Conservation (phyloP, 2,329 filamentous ascomycete species). For the Calonectria fujianensis region DNA sequence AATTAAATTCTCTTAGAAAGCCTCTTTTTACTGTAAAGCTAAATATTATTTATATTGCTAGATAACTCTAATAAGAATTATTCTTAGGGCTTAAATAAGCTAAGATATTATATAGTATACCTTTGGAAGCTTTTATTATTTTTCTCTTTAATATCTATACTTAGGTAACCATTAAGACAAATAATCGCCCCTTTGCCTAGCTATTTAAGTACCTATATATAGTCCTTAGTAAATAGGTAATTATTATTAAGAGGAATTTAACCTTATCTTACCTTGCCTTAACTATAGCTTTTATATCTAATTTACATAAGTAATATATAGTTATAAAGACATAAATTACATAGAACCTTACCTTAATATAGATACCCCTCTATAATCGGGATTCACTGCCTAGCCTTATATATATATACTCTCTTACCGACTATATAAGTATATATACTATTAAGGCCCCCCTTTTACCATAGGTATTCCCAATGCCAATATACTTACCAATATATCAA, state of each 20-base stretch:
- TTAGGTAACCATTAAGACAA: background rate
- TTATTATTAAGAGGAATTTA: constrained; percentile 2
- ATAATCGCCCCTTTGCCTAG: constrained; percentile 9
- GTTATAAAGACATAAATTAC: constrained; percentile 20
- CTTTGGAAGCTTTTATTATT: background rate
- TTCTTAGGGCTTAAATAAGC: constrained; percentile 3
- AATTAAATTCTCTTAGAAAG: background rate
- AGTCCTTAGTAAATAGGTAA: background rate
- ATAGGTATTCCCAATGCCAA: background rate
- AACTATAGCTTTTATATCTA: background rate
- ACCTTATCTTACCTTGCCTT: constrained; percentile 15
- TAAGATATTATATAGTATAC: constrained; percentile 6
- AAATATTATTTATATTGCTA: constrained; percentile 7
- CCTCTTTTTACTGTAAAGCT: background rate
- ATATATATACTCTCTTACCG: background rate
- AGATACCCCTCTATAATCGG: constrained; percentile 17
- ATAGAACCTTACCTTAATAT: constrained; percentile 6
- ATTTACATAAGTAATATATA: constrained; percentile 11
- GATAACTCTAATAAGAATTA: background rate
- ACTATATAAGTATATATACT: background rate
- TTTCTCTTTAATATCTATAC: constrained; percentile 4
- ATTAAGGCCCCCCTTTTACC: background rate
- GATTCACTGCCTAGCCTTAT: background rate
- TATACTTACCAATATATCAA: constrained; percentile 24
- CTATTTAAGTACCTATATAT: constrained; percentile 19